Base-by-base conservation (phyloP, 2,329 filamentous ascomycete species). In the Malbranchea zuffiana region DNA sequence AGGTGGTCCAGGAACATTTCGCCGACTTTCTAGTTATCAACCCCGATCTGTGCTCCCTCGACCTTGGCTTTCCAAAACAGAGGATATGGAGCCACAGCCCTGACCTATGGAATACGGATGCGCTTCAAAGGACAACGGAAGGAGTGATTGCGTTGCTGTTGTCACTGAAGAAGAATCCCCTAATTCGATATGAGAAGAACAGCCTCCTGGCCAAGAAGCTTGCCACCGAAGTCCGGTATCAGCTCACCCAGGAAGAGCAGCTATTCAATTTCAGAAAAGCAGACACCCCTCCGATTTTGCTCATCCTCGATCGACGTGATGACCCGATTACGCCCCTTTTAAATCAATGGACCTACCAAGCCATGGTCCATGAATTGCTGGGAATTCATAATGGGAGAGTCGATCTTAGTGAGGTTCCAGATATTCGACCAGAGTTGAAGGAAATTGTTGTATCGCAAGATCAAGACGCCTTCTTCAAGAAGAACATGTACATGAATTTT, bases 401-500 rank as follows among this genome's bases (percentile, higher is more conserved):
- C 1, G 82, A 94, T 53, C 68, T 98, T 21, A 81, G 80, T 44
- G 74, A 83, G 38, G 78, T 94, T 0, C 83, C 83, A 8, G 86
- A 93, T 37, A 75, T 92, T 39, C 72, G 83, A 11, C 81, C 84
- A 1, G 88, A 95, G 56, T 68, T 95, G 37, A 87, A 81, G 53
- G 90, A 98, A 61, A 90, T 98, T 40, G 87, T 96, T 2, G 65
- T 98, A 23, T 93, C 88, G 1, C 87, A 90, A 60, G 90, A 98
- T 46, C 90, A 98, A 60, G 90, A 98, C 53, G 87, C 90, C 0
- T 98, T 98, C 64, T 98, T 98, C 67, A 95, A 80, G 62, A 95
- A 95, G 66, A 96, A 96, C 60, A 96, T 96, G 87, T 96, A 87
- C 50, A 74, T 94, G 51, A 96, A 96, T 56, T 98, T 96, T 59